phyloP scores from a whole-genome alignment of 1,139 yeast genomes.

The Candida sojae region DNA sequence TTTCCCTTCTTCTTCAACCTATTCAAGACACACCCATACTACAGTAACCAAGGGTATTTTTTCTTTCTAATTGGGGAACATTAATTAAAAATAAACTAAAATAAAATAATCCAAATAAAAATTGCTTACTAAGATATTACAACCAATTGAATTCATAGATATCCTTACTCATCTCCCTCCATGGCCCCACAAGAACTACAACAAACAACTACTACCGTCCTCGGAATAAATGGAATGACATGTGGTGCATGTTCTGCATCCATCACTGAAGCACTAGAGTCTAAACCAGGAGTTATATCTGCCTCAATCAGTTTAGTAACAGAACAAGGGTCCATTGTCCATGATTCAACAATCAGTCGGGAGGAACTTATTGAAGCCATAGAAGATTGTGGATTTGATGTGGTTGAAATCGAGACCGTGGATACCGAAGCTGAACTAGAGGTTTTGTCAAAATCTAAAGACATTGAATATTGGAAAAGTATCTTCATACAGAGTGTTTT shows the following conservation, averaged over 20 bases:
- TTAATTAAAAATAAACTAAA: too few species aligned
- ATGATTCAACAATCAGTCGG: constrained; percentile 13
- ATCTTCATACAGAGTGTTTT: constrained; percentile 53
- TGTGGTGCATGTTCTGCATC: constrained; percentile 47
- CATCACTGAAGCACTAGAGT: constrained; percentile 29
- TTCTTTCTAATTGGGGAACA: too few species aligned
- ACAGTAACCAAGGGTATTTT: too few species aligned
- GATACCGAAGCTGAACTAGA: constrained; percentile 38
- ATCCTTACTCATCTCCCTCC: too few species aligned
- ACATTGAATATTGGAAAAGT: constrained; percentile 67
- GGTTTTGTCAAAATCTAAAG: constrained; percentile 67
- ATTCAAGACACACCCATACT: too few species aligned
- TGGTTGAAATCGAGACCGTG: constrained; percentile 6
- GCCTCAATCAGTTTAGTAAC: constrained; percentile 40
- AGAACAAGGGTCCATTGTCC: constrained; percentile 32
- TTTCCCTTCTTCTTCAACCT: too few species aligned
- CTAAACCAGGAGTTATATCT: constrained; percentile 22
- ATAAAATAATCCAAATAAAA: too few species aligned
- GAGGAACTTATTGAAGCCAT: constrained; percentile 23
- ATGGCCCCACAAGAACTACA: not conserved
- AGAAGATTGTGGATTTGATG: constrained; percentile 46
- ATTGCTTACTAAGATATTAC: too few species aligned
- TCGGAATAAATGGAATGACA: constrained; percentile 31
- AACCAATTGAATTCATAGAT: too few species aligned
- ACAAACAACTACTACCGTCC: constrained; percentile 11